These are phyloP conservation scores for Colletotrichum scovillei DNA, from an alignment of 2,329 filamentous ascomycete genomes.

Conservation along the genomic window DNA sequence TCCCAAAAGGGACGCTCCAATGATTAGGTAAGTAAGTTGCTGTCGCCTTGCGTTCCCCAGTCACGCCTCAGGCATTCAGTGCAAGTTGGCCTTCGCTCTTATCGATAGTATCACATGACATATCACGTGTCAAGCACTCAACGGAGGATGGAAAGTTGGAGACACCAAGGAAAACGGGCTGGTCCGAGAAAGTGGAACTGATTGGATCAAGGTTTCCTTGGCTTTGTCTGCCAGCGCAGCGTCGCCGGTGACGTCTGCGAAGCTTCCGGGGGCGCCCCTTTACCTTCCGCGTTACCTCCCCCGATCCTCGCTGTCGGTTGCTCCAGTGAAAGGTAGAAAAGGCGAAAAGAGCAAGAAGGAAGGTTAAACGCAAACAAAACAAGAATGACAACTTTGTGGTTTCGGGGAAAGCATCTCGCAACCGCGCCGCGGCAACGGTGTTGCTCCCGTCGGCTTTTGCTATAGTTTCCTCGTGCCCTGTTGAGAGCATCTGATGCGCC, in stretches of 20 bases:
- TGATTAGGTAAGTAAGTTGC: conserved; percentile 22
- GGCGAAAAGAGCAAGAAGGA: too few relatives aligned
- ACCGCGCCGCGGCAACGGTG: background rate
- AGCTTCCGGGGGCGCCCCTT: background rate
- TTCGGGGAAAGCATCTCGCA: background rate
- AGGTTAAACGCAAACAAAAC: background rate
- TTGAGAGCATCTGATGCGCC: background rate
- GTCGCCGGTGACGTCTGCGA: conserved; percentile 24
- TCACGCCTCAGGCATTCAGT: background rate
- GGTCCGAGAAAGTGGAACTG: conserved; percentile 14
- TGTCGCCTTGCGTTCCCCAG: background rate
- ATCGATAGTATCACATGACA: background rate
- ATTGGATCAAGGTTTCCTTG: conserved; percentile 15
- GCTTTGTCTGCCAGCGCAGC: background rate
- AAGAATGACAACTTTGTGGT: background rate
- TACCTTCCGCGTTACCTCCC: background rate
- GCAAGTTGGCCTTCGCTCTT: accelerated
- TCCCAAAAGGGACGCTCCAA: background rate
- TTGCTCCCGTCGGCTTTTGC: background rate
- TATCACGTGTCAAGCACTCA: background rate
- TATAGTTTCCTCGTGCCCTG: background rate
- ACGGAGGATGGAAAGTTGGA: background rate
- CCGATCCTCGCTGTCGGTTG: background rate
- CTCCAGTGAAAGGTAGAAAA: background rate
- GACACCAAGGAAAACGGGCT: background rate